Percentiles rank a stretch among this genome's conserved stretches.
phyloP scores from a whole-genome alignment of 1,139 yeast species.

The Candida tropicalis region DNA sequence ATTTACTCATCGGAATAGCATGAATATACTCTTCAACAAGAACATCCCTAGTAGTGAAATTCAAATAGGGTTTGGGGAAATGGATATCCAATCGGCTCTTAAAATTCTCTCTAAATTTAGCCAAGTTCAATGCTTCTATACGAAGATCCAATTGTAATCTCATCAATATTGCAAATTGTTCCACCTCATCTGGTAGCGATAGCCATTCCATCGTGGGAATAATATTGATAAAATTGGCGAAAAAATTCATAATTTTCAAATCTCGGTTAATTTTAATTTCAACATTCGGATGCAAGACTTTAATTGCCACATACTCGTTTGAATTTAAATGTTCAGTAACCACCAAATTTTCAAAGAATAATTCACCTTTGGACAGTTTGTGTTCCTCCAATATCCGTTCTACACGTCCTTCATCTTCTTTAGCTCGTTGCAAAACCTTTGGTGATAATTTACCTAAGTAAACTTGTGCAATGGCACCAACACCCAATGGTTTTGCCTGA shows the following conservation, averaged over 20 bases:
- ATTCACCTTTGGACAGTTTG: constrained; percentile 15
- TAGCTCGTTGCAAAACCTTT: constrained; percentile 40
- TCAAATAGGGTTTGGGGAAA: constrained; percentile 78
- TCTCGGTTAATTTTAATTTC: constrained; percentile 76
- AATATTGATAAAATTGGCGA: constrained; percentile 67
- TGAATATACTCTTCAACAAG: constrained; percentile 83
- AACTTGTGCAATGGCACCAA: constrained; percentile 98
- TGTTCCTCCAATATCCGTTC: constrained; percentile 17
- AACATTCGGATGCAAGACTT: constrained; percentile 89
- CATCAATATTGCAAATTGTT: constrained; percentile 85
- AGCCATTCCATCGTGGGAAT: constrained; percentile 98
- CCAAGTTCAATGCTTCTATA: constrained; percentile 82
- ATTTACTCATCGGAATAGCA: constrained; percentile 79
- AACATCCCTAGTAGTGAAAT: constrained; percentile 69
- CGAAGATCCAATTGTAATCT: constrained; percentile 84
- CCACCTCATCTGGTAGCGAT: constrained; percentile 91
- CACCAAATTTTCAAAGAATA: constrained; percentile 38
- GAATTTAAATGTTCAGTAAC: constrained; percentile 45
- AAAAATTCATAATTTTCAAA: constrained; percentile 76
- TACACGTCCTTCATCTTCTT: constrained; percentile 26
- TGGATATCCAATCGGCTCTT: constrained; percentile 60
- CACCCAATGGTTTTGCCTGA: constrained; percentile 76
- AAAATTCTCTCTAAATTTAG: constrained; percentile 68
- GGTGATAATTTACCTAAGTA: constrained; percentile 70
- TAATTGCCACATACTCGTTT: constrained; percentile 76